These are phyloP conservation scores for Kalmusia sp. DNA, from an alignment of 2,329 filamentous ascomycete genomes.

Conservation along the genomic window DNA sequence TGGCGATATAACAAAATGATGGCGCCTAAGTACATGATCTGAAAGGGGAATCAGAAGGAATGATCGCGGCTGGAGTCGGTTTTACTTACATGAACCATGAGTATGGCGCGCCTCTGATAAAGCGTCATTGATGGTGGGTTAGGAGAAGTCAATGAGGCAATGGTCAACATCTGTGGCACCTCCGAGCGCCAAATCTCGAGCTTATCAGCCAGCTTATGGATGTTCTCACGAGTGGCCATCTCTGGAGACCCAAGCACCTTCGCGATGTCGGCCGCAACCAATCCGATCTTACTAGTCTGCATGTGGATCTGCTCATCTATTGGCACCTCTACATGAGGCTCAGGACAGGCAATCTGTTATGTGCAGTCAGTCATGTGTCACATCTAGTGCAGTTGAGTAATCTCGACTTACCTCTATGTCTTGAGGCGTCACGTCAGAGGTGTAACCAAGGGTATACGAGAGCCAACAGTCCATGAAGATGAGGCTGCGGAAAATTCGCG, in stretches of 20 bases:
- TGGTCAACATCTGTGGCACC: slow-evolving; percentile 40
- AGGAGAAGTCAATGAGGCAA: slow-evolving; percentile 35
- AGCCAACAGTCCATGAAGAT: slow-evolving; percentile 51
- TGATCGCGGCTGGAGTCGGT: background rate
- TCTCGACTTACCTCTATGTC: slow-evolving; percentile 35
- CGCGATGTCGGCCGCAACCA: slow-evolving; percentile 45
- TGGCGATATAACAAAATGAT: slow-evolving; percentile 46
- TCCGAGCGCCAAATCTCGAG: slow-evolving; percentile 43
- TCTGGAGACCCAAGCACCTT: slow-evolving; percentile 41
- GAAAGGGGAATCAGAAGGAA: background rate
- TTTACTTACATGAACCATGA: slow-evolving; percentile 45
- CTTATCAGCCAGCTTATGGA: slow-evolving; percentile 36
- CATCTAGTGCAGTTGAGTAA: background rate
- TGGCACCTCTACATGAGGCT: slow-evolving; percentile 18
- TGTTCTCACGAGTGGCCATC: slow-evolving; percentile 35
- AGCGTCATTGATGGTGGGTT: slow-evolving; percentile 31
- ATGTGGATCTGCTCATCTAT: slow-evolving; percentile 42
- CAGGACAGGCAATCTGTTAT: slow-evolving; percentile 29
- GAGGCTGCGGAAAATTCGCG: slow-evolving; percentile 40
- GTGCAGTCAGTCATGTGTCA: slow-evolving; percentile 21
- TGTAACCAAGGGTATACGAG: slow-evolving; percentile 46
- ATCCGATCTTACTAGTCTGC: slow-evolving; percentile 44
- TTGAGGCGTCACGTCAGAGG: slow-evolving; percentile 34
- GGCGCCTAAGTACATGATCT: slow-evolving; percentile 50
- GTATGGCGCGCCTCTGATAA: slow-evolving; percentile 42